Conservation (phyloP, 495 filamentous ascomycete species). For the Penicillium pancosmium region DNA sequence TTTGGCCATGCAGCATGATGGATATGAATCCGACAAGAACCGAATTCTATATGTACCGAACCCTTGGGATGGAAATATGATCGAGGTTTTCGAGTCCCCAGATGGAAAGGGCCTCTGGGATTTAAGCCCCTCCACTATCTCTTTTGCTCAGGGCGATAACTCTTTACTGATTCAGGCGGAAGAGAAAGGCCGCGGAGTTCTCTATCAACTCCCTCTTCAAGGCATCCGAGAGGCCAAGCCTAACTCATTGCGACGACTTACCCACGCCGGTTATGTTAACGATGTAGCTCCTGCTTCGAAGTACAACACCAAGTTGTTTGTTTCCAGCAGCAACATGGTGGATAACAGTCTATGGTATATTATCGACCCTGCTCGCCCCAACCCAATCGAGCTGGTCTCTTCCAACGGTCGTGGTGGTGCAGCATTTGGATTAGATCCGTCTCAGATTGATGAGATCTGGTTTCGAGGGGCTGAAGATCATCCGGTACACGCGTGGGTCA, state of each 20-base stretch:
- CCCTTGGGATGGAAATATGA: conserved; percentile 55
- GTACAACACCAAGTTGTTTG: conserved; percentile 56
- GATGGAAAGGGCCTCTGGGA: conserved; percentile 71
- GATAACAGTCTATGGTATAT: conserved; percentile 71
- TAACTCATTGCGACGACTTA: conserved; percentile 58
- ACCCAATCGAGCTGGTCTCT: conserved; percentile 52
- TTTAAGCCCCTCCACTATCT: conserved; percentile 63
- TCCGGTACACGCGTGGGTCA: conserved; percentile 74
- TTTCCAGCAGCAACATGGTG: conserved; percentile 66
- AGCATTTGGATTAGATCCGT: conserved; percentile 64
- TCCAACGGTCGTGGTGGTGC: conserved; percentile 70
- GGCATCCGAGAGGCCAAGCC: conserved; percentile 53
- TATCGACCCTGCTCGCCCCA: conserved; percentile 51
- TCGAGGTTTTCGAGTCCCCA: conserved; percentile 63
- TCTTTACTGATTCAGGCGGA: conserved; percentile 69
- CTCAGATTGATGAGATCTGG: conserved; percentile 72
- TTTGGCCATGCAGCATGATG: conserved; percentile 73
- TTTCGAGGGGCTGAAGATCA: conserved; percentile 63
- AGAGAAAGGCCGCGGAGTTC: conserved; percentile 60
- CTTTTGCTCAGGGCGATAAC: conserved; percentile 67
- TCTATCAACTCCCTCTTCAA: conserved; percentile 64
- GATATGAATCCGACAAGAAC: conserved; percentile 90
- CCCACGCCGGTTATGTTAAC: conserved; percentile 61
- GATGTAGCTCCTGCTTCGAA: conserved; percentile 56
- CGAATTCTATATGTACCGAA: conserved; percentile 69